Evolutionary conservation across 2,329 filamentous ascomycete genomes (phyloP).

Genomic region (Cercospora janseana): DNA sequence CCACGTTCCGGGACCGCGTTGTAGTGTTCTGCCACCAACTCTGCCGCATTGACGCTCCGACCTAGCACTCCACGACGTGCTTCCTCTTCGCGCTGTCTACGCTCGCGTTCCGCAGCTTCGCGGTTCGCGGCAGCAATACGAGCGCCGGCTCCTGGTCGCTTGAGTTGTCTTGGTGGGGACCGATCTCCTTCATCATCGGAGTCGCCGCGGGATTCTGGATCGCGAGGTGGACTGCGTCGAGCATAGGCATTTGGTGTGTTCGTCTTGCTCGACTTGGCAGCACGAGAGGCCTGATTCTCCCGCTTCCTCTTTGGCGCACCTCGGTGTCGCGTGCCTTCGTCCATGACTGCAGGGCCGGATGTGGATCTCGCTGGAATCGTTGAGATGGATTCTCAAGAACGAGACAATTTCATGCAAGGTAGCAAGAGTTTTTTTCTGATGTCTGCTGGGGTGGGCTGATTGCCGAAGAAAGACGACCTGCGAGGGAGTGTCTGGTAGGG

Average conservation of each 20-base stretch:
- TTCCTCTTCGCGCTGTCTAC: conserved; percentile 43
- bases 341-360: conserved; percentile 19
- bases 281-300: conserved; percentile 31
- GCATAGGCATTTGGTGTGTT: conserved; percentile 36
- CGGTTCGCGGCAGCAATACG: conserved; percentile 67
- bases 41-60: conserved; percentile 38
- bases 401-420: too few relatives aligned
- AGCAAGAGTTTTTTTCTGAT: too few relatives aligned
- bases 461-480: background rate
- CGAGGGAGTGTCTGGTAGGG: too few relatives aligned
- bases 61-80: conserved; percentile 38
- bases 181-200: conserved; percentile 29
- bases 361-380: background rate
- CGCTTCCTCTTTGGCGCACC: conserved; percentile 34
- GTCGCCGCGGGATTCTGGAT: conserved; percentile 24
- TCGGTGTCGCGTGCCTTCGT: conserved; percentile 18
- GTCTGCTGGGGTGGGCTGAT: background rate
- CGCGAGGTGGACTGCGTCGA: conserved; percentile 35
- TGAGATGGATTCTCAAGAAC: too few relatives aligned
- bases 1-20: conserved; percentile 93
- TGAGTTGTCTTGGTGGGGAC: conserved; percentile 40
- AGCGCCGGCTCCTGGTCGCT: conserved; percentile 40
- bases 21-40: conserved; percentile 91
- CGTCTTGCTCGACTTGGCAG: conserved; percentile 28
- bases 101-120: conserved; percentile 61